Evolutionary conservation across 2,329 filamentous ascomycete genomes (phyloP), one percentile per base, ranked within the genome.

Genomic region (Exophiala spinifera): DNA sequence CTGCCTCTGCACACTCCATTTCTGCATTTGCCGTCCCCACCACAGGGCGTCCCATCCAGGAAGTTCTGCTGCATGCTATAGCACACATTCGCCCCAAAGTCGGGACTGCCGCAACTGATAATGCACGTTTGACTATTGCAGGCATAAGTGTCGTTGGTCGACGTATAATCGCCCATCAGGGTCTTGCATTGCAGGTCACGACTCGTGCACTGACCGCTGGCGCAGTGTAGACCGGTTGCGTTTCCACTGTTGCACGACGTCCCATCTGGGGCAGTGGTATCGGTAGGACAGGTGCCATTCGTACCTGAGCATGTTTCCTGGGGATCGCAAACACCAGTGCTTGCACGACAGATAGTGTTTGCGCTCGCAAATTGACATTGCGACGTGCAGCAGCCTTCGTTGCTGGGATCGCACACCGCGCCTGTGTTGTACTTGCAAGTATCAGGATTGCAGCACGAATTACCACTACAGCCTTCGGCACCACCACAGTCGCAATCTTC

Each of bases 401-500:
- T 78, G 36, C 72, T 69, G 51, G 77, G 75, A 59, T 87, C 84
- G 71, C 94, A 99, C 33, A 91, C 83, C 23, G 92, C 85, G 61
- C 78, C 80, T 51, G 73, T 69, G 50, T 79, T 87, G 77, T 95
- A 96, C 65, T 85, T 89, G 82, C 94, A 99, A 0, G 94, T 97
- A 2, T 73, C 81, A 1, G 91, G 73, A 64, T 99, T 80, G 73
- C 94, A 99, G 77, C 94, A 99, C 13, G 70, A 67, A 72, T 97
- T 94, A 65, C 78, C 72, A 20, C 77, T 82, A 69, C 94, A 99
- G 36, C 82, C 82, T 13, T 76, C 72, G 13, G 77, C 74, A 51
- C 92, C 92, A 59, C 94, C 94, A 66, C 94, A 99, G 72, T 99
- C 94, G 72, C 94, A 99, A 49, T 99, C 88, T 72, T 99, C 94